Base-by-base conservation (phyloP, 2,329 filamentous ascomycete species). In the Scedosporium boydii region DNA sequence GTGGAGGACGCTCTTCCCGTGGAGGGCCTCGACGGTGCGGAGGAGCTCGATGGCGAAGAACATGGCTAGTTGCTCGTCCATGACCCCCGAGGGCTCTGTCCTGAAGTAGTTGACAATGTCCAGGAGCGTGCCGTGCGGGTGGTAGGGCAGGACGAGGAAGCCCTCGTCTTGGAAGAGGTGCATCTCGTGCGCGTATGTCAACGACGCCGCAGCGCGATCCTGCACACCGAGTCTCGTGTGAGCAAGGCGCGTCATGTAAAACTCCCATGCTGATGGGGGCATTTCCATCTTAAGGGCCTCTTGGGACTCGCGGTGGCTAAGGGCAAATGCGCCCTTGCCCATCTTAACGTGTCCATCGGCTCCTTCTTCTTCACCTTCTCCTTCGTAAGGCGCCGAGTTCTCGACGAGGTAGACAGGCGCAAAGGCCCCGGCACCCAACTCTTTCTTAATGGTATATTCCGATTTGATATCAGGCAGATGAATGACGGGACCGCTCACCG, bases 271-370 rank as follows among this genome's bases (percentile, higher is more conserved):
- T 4, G 87, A 89, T 0, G 93, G 90, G 0, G 93, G 91, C 38
- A 89, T 84, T 76, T 99, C 95, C 86, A 96, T 93, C 75, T 99
- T 99, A 68, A 99, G 81, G 1, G 95, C 95, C 74, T 97, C 92
- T 4, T 95, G 80, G 1, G 78, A 66, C 53, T 78, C 78, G 51
- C 89, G 85, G 56, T 78, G 77, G 41, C 77, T 77, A 9, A 80
- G 70, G n/a, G 83, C 78, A 69, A 87, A 85, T 12, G 80, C 75
- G 34, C 86, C 82, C 69, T 84, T 86, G 62, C 87, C 85, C 82
- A 89, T 85, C 68, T 72, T 60, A 70, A 72, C 75, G 38, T 82
- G 79, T 16, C 82, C 77, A 21, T 78, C 74, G 34, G 75, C 69
- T 9, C 78, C 74, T 0, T 77, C 75, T 38, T 72, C 79, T 16